Percentiles rank a stretch among this genome's conserved stretches.
Evolutionary conservation across 192 early-diverging fungal species (phyloP).

Genomic region (Podila clonocystis): DNA sequence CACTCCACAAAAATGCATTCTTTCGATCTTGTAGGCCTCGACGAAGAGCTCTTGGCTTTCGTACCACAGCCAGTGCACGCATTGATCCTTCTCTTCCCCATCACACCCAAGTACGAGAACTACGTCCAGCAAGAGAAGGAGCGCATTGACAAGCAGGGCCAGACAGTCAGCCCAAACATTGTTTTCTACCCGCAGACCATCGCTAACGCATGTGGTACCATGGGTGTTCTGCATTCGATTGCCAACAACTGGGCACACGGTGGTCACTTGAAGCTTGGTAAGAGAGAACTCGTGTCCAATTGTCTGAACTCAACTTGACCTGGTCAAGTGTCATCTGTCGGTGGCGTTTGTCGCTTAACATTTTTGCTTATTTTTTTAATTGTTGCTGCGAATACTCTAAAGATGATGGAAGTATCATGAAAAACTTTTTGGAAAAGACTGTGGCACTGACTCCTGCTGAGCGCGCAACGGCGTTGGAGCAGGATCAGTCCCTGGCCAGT

Average conservation of each 20-base stretch:
- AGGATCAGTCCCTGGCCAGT: conserved; percentile 60
- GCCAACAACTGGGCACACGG: conserved; percentile 71
- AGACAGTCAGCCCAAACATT: conserved; percentile 64
- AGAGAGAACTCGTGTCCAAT: neutral
- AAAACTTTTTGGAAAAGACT: conserved; percentile 72
- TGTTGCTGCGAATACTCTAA: neutral
- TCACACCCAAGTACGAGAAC: conserved; percentile 67
- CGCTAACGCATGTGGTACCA: conserved; percentile 93
- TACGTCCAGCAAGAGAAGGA: conserved; percentile 60
- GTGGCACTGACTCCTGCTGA: conserved; percentile 72
- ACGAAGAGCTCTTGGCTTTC: conserved; percentile 83
- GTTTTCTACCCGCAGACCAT: conserved; percentile 91
- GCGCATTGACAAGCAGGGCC: conserved; percentile 56
- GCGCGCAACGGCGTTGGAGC: conserved; percentile 77
- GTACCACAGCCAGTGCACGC: conserved; percentile 87
- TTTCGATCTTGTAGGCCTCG: conserved; percentile 65
- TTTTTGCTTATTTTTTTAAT: neutral
- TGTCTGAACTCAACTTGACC: neutral
- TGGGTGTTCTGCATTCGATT: conserved; percentile 91
- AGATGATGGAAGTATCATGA: conserved; percentile 67
- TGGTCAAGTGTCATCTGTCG: too few relatives aligned
- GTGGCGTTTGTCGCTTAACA: neutral
- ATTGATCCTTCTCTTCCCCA: conserved; percentile 89
- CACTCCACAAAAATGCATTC: neutral
- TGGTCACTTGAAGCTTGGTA: conserved; percentile 57